A percentile compares a stretch with the other conserved stretches of the same genome.
Conservation (phyloP, 345 rosid genomes). For the Arabis alpina region DNA sequence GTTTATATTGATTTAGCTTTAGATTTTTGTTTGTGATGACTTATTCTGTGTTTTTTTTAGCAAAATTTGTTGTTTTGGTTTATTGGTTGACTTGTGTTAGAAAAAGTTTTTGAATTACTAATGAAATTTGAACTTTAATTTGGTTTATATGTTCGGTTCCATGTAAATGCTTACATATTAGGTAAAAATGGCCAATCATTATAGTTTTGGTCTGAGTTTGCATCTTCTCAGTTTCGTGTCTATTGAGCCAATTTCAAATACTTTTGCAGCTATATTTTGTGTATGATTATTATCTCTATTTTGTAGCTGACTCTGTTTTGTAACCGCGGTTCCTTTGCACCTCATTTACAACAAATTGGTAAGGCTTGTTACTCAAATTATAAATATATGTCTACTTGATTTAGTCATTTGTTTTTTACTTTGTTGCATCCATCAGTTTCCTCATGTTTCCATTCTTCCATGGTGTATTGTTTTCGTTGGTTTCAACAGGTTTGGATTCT, state of each 20-base stretch:
- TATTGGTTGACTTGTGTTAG: no score
- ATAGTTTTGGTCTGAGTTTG: neutral
- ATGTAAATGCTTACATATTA: no score
- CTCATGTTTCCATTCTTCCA: neutral
- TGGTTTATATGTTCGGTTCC: no score
- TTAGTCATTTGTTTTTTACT: no score
- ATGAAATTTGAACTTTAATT: no score
- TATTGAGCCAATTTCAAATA: neutral
- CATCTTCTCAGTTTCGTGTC: no score
- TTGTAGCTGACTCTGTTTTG: neutral
- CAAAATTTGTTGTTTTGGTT: no score
- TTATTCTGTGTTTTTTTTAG: no score
- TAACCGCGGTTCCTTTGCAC: neutral
- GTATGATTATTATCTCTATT: no score
- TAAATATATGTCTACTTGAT: neutral
- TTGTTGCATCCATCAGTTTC: neutral
- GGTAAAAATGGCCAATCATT: no score
- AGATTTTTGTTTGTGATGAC: neutral
- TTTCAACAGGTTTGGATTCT: slow-evolving; percentile 10
- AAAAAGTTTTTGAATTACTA: no score
- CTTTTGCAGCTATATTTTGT: no score
- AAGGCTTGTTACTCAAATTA: neutral
- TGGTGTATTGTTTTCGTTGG: neutral
- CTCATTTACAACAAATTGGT: neutral
- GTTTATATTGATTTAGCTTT: slow-evolving; percentile 5